Base-by-base conservation (phyloP, 2,329 filamentous ascomycete genomes). In the Hymenoscyphus occultus region DNA sequence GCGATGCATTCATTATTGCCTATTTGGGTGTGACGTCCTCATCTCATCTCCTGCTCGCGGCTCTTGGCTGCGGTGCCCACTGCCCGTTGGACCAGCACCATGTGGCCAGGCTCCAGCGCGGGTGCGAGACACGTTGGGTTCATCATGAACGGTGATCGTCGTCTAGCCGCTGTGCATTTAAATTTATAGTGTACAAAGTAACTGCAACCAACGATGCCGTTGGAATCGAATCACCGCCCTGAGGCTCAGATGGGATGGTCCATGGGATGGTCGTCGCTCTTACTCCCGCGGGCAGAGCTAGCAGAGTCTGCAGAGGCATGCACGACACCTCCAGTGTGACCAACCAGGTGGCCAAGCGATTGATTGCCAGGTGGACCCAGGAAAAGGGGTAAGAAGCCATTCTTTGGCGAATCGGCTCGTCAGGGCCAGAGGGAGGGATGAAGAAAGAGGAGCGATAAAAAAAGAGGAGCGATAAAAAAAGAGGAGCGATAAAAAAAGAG, bases 1-100 rank as follows among this genome's bases (percentile, higher is more conserved):
- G 59, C 62, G 64, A 68, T 68, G 56, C 62, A 60, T 61, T 56
- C 64, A 66, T 58, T 45, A 56, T 64, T 68, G 48, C 66, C 61
- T 42, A 19, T 19, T 59, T 64, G 62, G 62, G 66, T 12, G n/a
- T 4, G 35, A 35, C 6, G 66, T 22, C n/a, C 22, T 51, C n/a
- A 10, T 10, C 42, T 54, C 71, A n/a, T 63, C 48, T 42, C 19
- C 31, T 22, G 39, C 9, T 22, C 39, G 13, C 14, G 54, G 28
- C 22, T 35, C 32, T 9, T 4, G 51, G 12, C 48, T 54, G n/a
- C 13, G 19, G 51, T 9, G 22, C 19, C 35, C 5, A 7, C 5
- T n/a, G 9, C 10, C 22, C 6, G 13, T 32, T 35, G 54, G 14
- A 31, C n/a, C 6, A 12, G 5, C 13, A 39, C 9, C 54, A 57